Conservation (phyloP, 129 eudicot species). For the Glebionis coronaria region DNA sequence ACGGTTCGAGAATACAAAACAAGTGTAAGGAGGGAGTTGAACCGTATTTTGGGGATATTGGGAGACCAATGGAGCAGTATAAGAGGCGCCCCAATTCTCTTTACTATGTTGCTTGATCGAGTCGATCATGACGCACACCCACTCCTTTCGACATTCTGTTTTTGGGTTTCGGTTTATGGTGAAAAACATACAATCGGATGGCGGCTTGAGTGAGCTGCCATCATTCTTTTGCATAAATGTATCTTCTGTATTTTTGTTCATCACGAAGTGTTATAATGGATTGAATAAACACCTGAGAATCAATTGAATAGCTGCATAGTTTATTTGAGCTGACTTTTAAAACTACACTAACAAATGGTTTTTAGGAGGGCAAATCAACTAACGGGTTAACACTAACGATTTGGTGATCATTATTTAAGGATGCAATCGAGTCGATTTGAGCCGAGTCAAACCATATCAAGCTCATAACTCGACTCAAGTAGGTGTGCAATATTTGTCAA, state of each 20-base stretch:
- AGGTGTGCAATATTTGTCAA: too few species aligned
- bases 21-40: constrained; percentile 43
- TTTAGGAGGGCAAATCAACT: too few species aligned
- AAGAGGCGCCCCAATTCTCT: constrained; percentile 55
- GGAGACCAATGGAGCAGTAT: constrained; percentile 81
- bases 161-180: background rate
- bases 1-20: constrained; percentile 46
- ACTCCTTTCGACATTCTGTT: too few species aligned
- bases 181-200: background rate
- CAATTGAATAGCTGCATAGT: too few species aligned
- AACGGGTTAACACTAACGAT: too few species aligned
- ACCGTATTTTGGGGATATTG: constrained; percentile 56
- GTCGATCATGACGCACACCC: background rate
- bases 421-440: too few species aligned
- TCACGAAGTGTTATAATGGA: background rate
- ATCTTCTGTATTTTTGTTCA: background rate
- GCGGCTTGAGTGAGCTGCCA: background rate
- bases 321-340: too few species aligned
- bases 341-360: too few species aligned
- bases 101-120: constrained; percentile 41
- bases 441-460: too few species aligned
- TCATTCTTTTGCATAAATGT: background rate
- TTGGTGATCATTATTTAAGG: too few species aligned
- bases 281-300: constrained; percentile 1
- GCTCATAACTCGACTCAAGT: too few species aligned